These are phyloP conservation scores for Beauveria caledonica DNA, from an alignment of 2,329 filamentous ascomycete species.

Conservation along the genomic window DNA sequence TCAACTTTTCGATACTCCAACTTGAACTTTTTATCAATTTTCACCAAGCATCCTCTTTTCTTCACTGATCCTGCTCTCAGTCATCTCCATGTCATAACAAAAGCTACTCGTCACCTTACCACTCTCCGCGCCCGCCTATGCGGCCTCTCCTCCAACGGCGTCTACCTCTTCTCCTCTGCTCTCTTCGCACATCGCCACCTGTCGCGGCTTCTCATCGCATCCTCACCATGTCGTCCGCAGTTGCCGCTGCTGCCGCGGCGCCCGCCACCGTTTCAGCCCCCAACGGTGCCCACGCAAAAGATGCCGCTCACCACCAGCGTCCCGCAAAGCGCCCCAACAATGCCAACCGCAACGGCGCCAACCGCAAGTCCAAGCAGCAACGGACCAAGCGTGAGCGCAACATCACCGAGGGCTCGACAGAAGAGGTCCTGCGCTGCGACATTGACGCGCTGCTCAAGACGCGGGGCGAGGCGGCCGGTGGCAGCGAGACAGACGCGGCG, in stretches of 20 bases:
- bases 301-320: not conserved
- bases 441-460: constrained; percentile 46
- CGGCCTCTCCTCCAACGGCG: not conserved
- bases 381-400: constrained; percentile 52
- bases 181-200: not conserved
- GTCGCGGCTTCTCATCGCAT: not conserved
- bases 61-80: no score
- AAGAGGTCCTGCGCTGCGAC: constrained; percentile 60
- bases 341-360: not conserved
- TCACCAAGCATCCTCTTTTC: not conserved
- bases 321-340: constrained; percentile 10
- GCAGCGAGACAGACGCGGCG: constrained; percentile 14
- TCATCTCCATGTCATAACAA: not conserved
- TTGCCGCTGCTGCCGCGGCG: not conserved
- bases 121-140: not conserved
- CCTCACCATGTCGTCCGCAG: not conserved
- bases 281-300: not conserved
- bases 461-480: constrained; percentile 24
- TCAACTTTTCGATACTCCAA: constrained; percentile 1
- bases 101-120: no score
- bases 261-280: not conserved
- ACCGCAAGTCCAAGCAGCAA: constrained; percentile 31
- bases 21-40: not conserved
- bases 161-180: not conserved
- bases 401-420: constrained; percentile 53